Evolutionary conservation across 345 rosid species (phyloP).

Genomic region (Corchorus capsularis): DNA sequence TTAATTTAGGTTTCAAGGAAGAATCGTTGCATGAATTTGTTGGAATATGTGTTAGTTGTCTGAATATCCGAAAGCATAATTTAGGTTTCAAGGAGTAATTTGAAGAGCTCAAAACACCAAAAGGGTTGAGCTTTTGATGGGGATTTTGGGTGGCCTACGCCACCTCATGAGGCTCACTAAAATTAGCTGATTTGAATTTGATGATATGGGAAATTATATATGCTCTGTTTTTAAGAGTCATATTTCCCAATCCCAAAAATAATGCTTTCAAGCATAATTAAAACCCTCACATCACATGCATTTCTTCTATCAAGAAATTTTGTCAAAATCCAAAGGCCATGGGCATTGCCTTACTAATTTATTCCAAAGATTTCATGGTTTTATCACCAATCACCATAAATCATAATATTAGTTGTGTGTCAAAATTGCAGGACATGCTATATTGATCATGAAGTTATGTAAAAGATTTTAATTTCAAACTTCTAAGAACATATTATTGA

Average conservation of each 20-base stretch:
- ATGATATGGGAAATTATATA: not conserved
- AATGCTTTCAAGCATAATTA: not conserved
- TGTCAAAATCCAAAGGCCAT: not conserved
- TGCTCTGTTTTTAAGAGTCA: constrained; percentile 6
- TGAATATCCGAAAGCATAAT: not conserved
- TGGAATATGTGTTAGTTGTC: constrained; percentile 15
- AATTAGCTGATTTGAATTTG: not conserved
- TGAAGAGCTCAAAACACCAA: constrained; percentile 23
- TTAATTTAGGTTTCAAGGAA: not conserved
- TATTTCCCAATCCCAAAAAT: not conserved
- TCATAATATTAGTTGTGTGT: no score
- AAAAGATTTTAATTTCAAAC: no score
- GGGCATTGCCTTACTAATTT: not conserved
- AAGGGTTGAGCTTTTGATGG: constrained; percentile 2
- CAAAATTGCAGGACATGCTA: no score
- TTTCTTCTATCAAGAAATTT: not conserved
- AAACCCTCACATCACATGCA: not conserved
- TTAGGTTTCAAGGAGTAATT: no score
- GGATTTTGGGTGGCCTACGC: not conserved
- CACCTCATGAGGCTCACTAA: not conserved
- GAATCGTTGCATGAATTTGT: not conserved
- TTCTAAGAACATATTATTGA: no score
- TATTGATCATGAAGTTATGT: no score
- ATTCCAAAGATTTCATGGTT: not conserved
- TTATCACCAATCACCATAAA: no score